Percentiles rank a stretch among this genome's conserved stretches.
Conservation (phyloP, 148 eudicot species). For the Persicaria tinctoria region DNA sequence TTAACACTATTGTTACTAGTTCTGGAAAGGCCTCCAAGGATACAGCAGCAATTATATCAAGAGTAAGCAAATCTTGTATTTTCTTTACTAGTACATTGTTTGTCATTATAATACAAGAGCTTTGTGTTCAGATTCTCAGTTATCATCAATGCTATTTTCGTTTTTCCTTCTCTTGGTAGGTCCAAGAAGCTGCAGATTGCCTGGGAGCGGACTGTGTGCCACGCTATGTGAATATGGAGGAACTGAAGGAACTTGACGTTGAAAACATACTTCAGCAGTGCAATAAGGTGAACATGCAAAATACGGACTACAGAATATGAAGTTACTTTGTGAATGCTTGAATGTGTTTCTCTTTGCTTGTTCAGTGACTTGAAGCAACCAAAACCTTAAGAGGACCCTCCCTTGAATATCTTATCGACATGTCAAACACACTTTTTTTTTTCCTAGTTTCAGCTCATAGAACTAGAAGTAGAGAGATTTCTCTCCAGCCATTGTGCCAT, state of each 20-base stretch:
- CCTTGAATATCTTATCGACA: too few relatives aligned
- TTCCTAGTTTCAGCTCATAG: too few relatives aligned
- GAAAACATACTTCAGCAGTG: conserved; percentile 40
- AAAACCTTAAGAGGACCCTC: background rate
- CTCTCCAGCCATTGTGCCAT: too few relatives aligned
- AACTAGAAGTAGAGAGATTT: too few relatives aligned
- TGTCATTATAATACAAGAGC: background rate
- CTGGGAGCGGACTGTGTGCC: conserved; percentile 86
- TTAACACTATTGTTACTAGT: conserved; percentile 59
- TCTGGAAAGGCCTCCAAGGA: conserved; percentile 53
- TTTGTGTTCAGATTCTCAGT: background rate
- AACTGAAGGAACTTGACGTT: conserved; percentile 47
- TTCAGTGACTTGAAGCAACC: background rate
- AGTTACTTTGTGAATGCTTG: background rate
- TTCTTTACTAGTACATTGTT: background rate
- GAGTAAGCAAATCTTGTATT: conserved; percentile 31
- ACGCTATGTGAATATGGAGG: conserved; percentile 68
- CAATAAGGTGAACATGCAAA: conserved; percentile 30
- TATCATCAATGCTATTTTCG: background rate
- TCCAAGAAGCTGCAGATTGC: conserved; percentile 95
- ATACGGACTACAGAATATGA: background rate
- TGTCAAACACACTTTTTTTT: too few relatives aligned
- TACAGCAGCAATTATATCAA: conserved; percentile 59
- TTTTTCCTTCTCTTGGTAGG: conserved; percentile 30
- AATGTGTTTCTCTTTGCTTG: background rate